Percentiles rank a stretch among this genome's conserved stretches.
Evolutionary conservation across 768 basidiomycete genomes (phyloP).

Genomic region (Lenzites betulinus): DNA sequence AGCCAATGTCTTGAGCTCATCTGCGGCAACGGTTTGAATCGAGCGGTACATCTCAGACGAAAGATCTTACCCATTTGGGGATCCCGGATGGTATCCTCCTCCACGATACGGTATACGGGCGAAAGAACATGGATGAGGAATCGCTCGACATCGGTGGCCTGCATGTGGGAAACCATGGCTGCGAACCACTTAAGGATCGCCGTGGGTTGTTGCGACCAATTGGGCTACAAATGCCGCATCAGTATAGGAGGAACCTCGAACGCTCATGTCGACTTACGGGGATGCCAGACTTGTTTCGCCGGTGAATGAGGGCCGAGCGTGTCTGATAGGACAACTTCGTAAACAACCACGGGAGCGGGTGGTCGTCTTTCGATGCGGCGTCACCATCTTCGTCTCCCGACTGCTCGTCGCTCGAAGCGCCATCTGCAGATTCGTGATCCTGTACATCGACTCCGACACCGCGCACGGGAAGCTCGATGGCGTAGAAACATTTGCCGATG

Average conservation of each 20-base stretch:
- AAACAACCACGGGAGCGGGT: slow-evolving; percentile 90
- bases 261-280: slow-evolving; percentile 39
- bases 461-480: slow-evolving; percentile 34
- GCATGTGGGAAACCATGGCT: slow-evolving; percentile 80
- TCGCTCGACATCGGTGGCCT: slow-evolving; percentile 52
- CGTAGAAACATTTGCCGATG: slow-evolving; percentile 81
- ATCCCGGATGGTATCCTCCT: slow-evolving; percentile 85
- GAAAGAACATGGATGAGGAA: slow-evolving; percentile 85
- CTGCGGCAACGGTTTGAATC: slow-evolving; percentile 40
- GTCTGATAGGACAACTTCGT: slow-evolving; percentile 90
- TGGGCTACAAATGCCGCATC: slow-evolving; percentile 46
- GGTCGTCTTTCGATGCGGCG: slow-evolving; percentile 20
- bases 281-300: slow-evolving; percentile 53
- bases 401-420: slow-evolving; percentile 30
- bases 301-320: slow-evolving; percentile 70
- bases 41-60: background rate
- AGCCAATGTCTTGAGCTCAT: slow-evolving; percentile 79
- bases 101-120: slow-evolving; percentile 83
- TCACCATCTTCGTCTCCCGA: slow-evolving; percentile 34
- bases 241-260: slow-evolving; percentile 5
- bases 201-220: slow-evolving; percentile 83
- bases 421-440: slow-evolving; percentile 35
- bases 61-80: slow-evolving; percentile 64
- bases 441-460: slow-evolving; percentile 26
- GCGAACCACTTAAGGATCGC: slow-evolving; percentile 92